These are phyloP conservation scores for Penicillium psychrosexuale DNA, from an alignment of 2,329 filamentous ascomycete genomes.

Conservation along the genomic window DNA sequence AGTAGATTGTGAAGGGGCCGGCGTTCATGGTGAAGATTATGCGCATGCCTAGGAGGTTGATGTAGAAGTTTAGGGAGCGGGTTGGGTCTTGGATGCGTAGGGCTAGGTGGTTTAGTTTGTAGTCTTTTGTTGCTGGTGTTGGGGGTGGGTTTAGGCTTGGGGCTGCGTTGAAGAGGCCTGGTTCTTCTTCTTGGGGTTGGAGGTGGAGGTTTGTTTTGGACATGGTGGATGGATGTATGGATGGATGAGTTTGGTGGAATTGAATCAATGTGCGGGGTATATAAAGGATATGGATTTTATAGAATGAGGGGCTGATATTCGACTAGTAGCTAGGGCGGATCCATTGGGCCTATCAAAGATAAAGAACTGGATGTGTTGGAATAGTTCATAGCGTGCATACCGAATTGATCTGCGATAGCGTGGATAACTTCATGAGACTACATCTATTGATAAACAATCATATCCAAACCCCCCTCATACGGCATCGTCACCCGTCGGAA, in stretches of 20 bases:
- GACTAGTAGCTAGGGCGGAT: background rate
- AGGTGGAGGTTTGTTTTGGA: slow-evolving; percentile 10
- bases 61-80: slow-evolving; percentile 38
- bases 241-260: background rate
- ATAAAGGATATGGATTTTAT: background rate
- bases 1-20: slow-evolving; percentile 42
- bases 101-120: slow-evolving; percentile 41
- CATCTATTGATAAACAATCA: slow-evolving; percentile 20
- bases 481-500: slow-evolving; percentile 20
- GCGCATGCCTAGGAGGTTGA: slow-evolving; percentile 41
- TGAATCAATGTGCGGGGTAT: background rate
- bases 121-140: slow-evolving; percentile 29
- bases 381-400: background rate
- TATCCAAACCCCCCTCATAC: slow-evolving; percentile 18
- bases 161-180: slow-evolving; percentile 31
- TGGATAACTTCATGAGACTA: background rate
- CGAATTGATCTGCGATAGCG: background rate
- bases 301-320: slow-evolving; percentile 3
- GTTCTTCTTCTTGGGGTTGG: slow-evolving; percentile 23
- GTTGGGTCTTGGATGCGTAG: slow-evolving; percentile 37
- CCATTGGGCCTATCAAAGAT: background rate
- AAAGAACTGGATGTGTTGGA: background rate
- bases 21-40: slow-evolving; percentile 41
- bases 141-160: slow-evolving; percentile 29
- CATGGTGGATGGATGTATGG: slow-evolving; percentile 1